These are phyloP conservation scores for Sphenostylis stenocarpa DNA, from an alignment of 306 rosid genomes.

Conservation along the genomic window DNA sequence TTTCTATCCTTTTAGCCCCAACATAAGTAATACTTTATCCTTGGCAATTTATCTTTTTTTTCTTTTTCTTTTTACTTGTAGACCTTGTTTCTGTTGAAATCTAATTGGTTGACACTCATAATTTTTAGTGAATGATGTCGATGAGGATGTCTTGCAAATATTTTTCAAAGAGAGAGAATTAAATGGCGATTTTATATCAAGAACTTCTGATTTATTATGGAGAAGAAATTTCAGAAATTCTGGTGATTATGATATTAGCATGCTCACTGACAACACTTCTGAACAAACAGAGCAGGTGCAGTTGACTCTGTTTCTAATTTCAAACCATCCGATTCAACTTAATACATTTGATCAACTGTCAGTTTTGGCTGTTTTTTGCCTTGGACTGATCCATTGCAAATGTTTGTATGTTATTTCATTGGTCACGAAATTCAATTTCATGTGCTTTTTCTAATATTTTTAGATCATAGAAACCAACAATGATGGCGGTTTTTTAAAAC, in stretches of 20 bases:
- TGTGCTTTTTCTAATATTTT: conserved; percentile 27
- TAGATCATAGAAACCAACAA: conserved; percentile 49
- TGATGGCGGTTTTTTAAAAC: conserved; percentile 74
- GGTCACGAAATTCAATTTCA: conserved; percentile 23
- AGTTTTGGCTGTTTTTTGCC: conserved; percentile 10
- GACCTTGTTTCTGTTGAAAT: conserved; percentile 12
- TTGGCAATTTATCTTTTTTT: neutral
- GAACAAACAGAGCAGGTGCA: conserved; percentile 52
- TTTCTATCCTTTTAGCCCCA: neutral
- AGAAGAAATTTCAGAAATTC: conserved; percentile 43
- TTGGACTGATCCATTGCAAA: conserved; percentile 9
- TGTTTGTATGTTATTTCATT: conserved; percentile 16
- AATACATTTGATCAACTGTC: neutral
- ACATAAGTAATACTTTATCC: neutral
- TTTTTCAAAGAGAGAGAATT: conserved; percentile 76
- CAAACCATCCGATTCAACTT: conserved; percentile 15
- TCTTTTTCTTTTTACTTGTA: neutral
- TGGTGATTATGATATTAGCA: conserved; percentile 36
- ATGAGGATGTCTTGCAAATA: conserved; percentile 68
- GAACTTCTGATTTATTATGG: conserved; percentile 84
- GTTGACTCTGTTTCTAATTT: conserved; percentile 4
- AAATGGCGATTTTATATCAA: conserved; percentile 76
- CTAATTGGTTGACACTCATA: conserved; percentile 35
- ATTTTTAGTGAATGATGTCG: conserved; percentile 52
- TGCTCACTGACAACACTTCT: conserved; percentile 28